Evolutionary conservation across 768 basidiomycete genomes (phyloP).

Genomic region (Agrocybe chaxingu): DNA sequence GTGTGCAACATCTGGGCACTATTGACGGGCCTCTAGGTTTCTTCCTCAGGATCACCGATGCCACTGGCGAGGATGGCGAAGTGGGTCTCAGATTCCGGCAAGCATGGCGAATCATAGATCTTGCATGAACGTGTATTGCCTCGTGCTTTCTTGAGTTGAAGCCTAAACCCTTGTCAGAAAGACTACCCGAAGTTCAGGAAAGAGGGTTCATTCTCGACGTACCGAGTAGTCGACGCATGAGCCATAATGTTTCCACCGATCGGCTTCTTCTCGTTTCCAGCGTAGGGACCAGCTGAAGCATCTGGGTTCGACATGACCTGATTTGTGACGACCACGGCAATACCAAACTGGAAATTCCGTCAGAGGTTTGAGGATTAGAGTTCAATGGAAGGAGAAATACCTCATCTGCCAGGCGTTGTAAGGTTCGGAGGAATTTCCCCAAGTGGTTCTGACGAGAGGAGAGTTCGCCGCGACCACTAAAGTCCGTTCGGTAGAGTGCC

Average conservation of each 20-base stretch:
- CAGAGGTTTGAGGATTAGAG: constrained; percentile 10
- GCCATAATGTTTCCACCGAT: constrained; percentile 99
- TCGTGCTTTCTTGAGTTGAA: constrained; percentile 90
- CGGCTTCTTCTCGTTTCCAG: constrained; percentile 93
- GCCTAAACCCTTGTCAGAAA: constrained; percentile 34
- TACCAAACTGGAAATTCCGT: constrained; percentile 69
- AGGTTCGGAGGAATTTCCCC: constrained; percentile 89
- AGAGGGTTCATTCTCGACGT: constrained; percentile 11
- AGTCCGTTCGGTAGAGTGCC: constrained; percentile 93
- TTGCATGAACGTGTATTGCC: constrained; percentile 93
- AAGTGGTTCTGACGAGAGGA: constrained; percentile 94
- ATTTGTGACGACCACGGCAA: constrained; percentile 96
- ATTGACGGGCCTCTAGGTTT: constrained; percentile 37
- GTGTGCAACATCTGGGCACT: not conserved
- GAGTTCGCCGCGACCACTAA: constrained; percentile 91
- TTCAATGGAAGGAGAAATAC: constrained; percentile 36
- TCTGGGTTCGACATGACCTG: constrained; percentile 99
- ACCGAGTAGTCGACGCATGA: constrained; percentile 97
- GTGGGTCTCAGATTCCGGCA: constrained; percentile 94
- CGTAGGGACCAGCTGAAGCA: constrained; percentile 84
- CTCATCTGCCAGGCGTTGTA: constrained; percentile 95
- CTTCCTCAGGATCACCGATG: constrained; percentile 93
- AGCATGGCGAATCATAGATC: constrained; percentile 96
- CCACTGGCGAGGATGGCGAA: constrained; percentile 92
- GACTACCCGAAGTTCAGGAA: constrained; percentile 4